Conservation (phyloP, 768 basidiomycete genomes). For the Austroboletus eburneus region DNA sequence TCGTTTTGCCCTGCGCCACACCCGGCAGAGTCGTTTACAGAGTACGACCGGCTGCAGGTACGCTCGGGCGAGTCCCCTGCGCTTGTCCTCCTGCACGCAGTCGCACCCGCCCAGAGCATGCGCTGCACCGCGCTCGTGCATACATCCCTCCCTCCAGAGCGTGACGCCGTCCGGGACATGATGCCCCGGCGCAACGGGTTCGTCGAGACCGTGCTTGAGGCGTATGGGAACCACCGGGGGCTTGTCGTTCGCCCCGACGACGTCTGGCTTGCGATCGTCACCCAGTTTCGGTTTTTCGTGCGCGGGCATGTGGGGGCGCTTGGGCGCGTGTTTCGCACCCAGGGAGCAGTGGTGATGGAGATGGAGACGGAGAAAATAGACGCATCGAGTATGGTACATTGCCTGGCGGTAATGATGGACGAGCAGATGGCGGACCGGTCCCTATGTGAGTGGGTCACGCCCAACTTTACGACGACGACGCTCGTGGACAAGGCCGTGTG, state of each 20-base stretch:
- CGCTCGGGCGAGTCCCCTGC: constrained; percentile 18
- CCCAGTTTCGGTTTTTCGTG: constrained; percentile 39
- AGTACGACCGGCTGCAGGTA: constrained; percentile 26
- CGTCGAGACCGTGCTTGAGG: constrained; percentile 33
- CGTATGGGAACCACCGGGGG: constrained; percentile 33
- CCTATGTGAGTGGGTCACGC: constrained; percentile 39
- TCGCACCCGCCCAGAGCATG: constrained; percentile 19
- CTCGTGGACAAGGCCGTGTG: constrained; percentile 34
- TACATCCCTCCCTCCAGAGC: constrained; percentile 22
- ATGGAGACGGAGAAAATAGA: constrained; percentile 24
- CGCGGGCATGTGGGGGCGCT: constrained; percentile 35
- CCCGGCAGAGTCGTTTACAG: constrained; percentile 27
- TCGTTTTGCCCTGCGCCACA: constrained; percentile 24
- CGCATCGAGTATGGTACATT: constrained; percentile 26
- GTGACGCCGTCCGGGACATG: constrained; percentile 25
- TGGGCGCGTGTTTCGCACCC: constrained; percentile 30
- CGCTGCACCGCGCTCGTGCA: constrained; percentile 26
- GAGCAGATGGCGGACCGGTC: constrained; percentile 19
- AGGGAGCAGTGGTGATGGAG: constrained; percentile 23
- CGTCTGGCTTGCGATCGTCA: constrained; percentile 37
- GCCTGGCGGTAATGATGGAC: constrained; percentile 21
- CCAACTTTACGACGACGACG: constrained; percentile 44
- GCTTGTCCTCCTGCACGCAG: constrained; percentile 19
- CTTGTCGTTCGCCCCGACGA: constrained; percentile 48
- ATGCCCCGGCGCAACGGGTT: constrained; percentile 32